Percentiles rank a stretch among this genome's conserved stretches.
Evolutionary conservation across 1,284 basidiomycete genomes (phyloP).

Genomic region (Rhodotorula sp.): DNA sequence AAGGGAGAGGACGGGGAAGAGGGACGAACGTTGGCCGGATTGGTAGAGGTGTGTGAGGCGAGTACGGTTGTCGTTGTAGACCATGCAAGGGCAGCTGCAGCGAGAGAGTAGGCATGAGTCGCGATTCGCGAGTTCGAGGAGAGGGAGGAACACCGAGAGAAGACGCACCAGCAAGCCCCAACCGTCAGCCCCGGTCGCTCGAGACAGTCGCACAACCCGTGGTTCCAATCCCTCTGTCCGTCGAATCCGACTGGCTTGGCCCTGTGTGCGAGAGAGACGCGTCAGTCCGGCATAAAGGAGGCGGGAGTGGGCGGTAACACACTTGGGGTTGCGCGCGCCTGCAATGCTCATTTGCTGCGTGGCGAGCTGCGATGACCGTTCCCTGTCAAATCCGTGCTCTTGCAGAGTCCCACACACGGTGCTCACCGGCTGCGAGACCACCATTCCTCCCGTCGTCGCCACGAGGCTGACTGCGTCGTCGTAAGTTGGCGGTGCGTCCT

Average conservation of each 20-base stretch:
- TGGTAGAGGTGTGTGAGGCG: conserved; percentile 13
- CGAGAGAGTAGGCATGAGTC: too few species aligned
- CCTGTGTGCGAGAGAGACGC: conserved; percentile 9
- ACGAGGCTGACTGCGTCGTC: too few species aligned
- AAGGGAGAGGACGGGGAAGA: not conserved
- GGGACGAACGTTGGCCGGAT: conserved; percentile 25
- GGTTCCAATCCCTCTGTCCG: conserved; percentile 27
- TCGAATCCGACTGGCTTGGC: conserved; percentile 24
- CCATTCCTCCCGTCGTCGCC: too few species aligned
- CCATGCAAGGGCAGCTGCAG: conserved; percentile 34
- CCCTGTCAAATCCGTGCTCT: not conserved
- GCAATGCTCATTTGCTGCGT: conserved; percentile 20
- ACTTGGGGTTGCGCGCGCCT: conserved; percentile 28
- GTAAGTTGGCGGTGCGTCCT: too few species aligned
- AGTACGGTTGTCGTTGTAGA: conserved; percentile 27
- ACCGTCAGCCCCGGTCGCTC: conserved; percentile 23
- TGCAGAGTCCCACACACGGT: too few species aligned
- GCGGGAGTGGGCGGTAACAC: not conserved
- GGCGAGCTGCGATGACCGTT: not conserved
- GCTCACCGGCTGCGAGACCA: too few species aligned
- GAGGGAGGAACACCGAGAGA: not conserved
- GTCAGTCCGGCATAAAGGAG: too few species aligned
- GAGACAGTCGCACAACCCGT: conserved; percentile 20
- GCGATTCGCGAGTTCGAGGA: not conserved
- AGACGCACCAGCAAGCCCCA: conserved; percentile 14